Evolutionary conservation across 1,284 basidiomycete genomes (phyloP), one percentile per base, ranked within the genome.

Genomic region (Inonotus hispidus): DNA sequence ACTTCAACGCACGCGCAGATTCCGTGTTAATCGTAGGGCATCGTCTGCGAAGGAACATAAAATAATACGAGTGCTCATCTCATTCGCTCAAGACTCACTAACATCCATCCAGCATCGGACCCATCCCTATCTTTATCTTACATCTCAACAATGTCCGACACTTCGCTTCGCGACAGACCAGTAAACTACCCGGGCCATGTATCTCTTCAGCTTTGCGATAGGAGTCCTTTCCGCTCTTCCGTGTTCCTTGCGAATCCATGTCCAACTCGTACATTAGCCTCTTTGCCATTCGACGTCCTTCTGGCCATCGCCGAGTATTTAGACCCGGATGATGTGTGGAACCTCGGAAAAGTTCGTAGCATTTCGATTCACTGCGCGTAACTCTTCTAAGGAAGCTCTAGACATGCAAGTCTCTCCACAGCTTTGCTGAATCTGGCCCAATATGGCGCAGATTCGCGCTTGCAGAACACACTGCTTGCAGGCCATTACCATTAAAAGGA

Each of bases 391-490:
- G 32, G 38, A 27, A 25, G 11, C 32, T 50, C 2, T 41, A 88
- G 87, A 82, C 83, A 6, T 86, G 82, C 69, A 82, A 79, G 72
- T 75, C 80, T 7, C 72, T 89, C 5, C 79, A 81, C 47, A 75
- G 79, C 35, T 85, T 85, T 62, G 77, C 82, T 5, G 79, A 77
- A 14, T 87, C 85, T 3, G 78, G 85, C 25, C 80, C 84, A 1
- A 83, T 89, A 6, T 87, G 84, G 71, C 82, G 83, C 47, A 78
- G 82, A 60, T 78, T 87, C 37, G 84, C 87, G 6, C 74, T 78
- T 52, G 77, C 79, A 62, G 74, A 88, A 13, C 79, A 89, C 3
- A 76, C 78, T 21, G 77, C 84, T 63, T 88, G 87, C 67, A 79
- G 85, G 2, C 82, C 87, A 0, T 72, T 89, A 13, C 86, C 87